Evolutionary conservation across 352 stramenopile genomes (phyloP), one percentile per base, ranked within the genome.

Genomic region (Hyaloperonospora arabidopsidis): DNA sequence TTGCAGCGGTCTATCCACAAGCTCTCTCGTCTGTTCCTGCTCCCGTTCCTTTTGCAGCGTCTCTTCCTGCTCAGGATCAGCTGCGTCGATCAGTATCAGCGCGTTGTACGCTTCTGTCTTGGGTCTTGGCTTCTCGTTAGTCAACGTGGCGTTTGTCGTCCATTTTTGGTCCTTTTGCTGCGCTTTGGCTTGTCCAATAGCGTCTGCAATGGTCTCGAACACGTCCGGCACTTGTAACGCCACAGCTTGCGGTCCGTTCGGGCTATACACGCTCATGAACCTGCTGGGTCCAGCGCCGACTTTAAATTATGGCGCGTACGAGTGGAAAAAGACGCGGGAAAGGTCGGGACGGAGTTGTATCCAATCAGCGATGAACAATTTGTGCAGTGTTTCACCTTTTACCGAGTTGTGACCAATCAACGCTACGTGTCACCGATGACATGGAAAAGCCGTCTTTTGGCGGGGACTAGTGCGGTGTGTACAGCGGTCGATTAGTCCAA

Each of bases 221-320:
- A 21, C 28, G 14, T 59, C 49, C 28, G 12, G 8, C 0, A 12
- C 22, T 19, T 41, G 40, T 55, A 11, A n/a, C 18, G 22, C 17
- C 25, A 17, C 32, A 47, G 17, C 18, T 39, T 49, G 22, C 32
- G 49, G 15, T 34, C 45, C 23, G 12, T 57, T 57, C n/a, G 47
- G 46, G 28, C 28, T 52, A 28, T 39, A 54, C 17, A 22, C 18
- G 36, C 12, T 38, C 62, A 69, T 69, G 52, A 41, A 8, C 13
- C 41, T 19, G 36, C 43, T 23, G 12, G 49, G 50, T 19, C 38
- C 2, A 22, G 25, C 17, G 5, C 17, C n/a, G 13, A 12, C 39
- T 53, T 65, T 54, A 38, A 61, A 60, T 54, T 52, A 54, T 68
- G 57, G 52, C 51, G 57, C 56, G 49, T 23, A 48, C 39, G 29